These are phyloP conservation scores for Gypsophila paniculata DNA, from an alignment of 179 eudicot species.

Conservation along the genomic window DNA sequence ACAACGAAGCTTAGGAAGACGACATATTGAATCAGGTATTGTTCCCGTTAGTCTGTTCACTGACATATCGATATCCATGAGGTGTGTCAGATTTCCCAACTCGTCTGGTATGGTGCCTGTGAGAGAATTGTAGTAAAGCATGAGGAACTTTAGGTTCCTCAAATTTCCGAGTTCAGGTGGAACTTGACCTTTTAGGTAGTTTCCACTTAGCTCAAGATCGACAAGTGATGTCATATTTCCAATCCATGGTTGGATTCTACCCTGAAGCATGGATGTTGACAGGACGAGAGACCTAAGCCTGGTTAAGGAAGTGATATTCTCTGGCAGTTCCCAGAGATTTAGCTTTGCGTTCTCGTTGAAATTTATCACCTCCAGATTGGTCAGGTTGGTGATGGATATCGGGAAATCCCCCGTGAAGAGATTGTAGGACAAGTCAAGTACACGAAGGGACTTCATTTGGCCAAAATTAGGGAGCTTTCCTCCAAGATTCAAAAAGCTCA, in stretches of 20 bases:
- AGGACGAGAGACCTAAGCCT: constrained; percentile 49
- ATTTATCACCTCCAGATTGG: constrained; percentile 53
- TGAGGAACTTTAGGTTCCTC: constrained; percentile 52
- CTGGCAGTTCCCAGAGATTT: constrained; percentile 62
- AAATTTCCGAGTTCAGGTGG: constrained; percentile 68
- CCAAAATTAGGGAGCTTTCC: constrained; percentile 73
- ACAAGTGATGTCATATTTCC: constrained; percentile 70
- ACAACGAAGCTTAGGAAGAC: constrained; percentile 56
- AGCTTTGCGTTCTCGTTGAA: constrained; percentile 62
- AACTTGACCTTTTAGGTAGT: constrained; percentile 48
- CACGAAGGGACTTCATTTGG: constrained; percentile 37
- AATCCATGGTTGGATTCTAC: constrained; percentile 50
- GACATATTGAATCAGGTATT: constrained; percentile 60
- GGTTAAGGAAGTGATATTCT: constrained; percentile 38
- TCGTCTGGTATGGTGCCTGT: constrained; percentile 68
- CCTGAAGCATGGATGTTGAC: constrained; percentile 50
- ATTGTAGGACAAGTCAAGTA: constrained; percentile 63
- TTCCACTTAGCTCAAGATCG: constrained; percentile 75
- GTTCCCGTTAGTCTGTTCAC: constrained; percentile 64
- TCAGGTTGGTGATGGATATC: constrained; percentile 59
- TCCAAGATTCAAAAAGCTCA: constrained; percentile 41
- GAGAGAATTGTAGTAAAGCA: constrained; percentile 76
- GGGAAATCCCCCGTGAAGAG: constrained; percentile 66
- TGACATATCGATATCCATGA: constrained; percentile 67
- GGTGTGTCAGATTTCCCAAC: constrained; percentile 66